These are phyloP conservation scores for Chytriomyces sp. DNA, from an alignment of 192 early-diverging fungal species.

Conservation along the genomic window DNA sequence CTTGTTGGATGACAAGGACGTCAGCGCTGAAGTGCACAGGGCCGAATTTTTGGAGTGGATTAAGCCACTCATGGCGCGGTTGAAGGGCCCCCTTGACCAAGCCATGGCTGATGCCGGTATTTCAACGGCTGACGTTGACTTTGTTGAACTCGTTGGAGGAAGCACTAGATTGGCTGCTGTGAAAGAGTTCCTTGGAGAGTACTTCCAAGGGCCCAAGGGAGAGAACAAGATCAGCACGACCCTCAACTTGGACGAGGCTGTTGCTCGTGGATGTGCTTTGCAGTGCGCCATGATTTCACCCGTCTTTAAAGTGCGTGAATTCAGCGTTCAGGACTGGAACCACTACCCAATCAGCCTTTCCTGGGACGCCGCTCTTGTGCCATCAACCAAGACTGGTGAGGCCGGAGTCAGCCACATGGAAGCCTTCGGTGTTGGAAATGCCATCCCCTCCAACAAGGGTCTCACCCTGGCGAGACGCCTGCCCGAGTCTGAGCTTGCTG, in stretches of 20 bases:
- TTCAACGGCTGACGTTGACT: constrained; percentile 82
- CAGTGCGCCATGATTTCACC: constrained; percentile 97
- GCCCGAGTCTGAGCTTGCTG: constrained; percentile 59
- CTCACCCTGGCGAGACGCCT: constrained; percentile 84
- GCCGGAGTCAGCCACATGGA: constrained; percentile 76
- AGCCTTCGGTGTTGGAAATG: constrained; percentile 86
- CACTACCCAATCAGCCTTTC: constrained; percentile 86
- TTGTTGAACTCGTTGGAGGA: constrained; percentile 94
- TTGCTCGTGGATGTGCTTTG: constrained; percentile 93
- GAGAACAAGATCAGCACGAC: constrained; percentile 79
- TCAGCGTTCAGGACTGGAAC: constrained; percentile 88
- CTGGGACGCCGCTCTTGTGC: constrained; percentile 70
- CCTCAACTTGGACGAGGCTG: constrained; percentile 97
- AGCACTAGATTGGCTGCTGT: constrained; percentile 93
- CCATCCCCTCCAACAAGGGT: constrained; percentile 86
- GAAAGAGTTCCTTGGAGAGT: constrained; percentile 85
- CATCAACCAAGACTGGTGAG: constrained; percentile 69
- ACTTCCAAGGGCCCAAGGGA: constrained; percentile 71
- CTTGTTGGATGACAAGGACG: constrained; percentile 95
- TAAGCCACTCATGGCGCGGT: constrained; percentile 70
- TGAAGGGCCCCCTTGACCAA: constrained; percentile 74
- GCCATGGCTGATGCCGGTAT: constrained; percentile 79
- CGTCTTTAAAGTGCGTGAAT: constrained; percentile 97
- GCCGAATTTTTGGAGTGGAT: constrained; percentile 85
- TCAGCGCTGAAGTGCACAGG: constrained; percentile 79